Evolutionary conservation across 148 eudicot genomes (phyloP).

Genomic region (Fagopyrum homotropicum): DNA sequence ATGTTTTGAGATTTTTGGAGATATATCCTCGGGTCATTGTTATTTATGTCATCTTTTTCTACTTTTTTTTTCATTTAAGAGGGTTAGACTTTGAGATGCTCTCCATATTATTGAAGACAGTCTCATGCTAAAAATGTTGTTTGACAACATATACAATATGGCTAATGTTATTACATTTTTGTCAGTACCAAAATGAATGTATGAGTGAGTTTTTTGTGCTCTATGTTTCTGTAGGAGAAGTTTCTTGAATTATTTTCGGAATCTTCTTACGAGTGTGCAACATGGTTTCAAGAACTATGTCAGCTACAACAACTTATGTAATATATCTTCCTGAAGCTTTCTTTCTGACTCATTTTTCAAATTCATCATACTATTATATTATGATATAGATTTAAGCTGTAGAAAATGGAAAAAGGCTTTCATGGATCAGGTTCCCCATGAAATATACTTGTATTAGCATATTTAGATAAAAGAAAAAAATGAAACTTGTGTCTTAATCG

Average conservation of each 20-base stretch:
- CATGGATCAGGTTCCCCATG: neutral
- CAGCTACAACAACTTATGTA: constrained; percentile 52
- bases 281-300: constrained; percentile 33
- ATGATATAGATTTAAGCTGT: neutral
- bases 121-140: neutral
- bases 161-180: neutral
- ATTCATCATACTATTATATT: neutral
- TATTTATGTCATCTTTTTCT: too few relatives aligned
- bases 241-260: constrained; percentile 45
- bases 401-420: neutral
- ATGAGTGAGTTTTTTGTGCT: neutral
- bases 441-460: neutral
- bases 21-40: too few relatives aligned
- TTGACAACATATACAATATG: neutral
- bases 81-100: too few relatives aligned
- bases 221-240: constrained; percentile 41
- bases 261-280: constrained; percentile 46
- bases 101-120: neutral
- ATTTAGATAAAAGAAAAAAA: neutral
- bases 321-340: constrained; percentile 17
- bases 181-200: neutral
- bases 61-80: too few relatives aligned
- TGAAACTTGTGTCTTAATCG: too few relatives aligned
- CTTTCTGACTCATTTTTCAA: neutral
- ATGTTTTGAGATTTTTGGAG: too few relatives aligned